These are phyloP conservation scores for Euphorbia lathyris DNA, from an alignment of 345 rosid genomes.

Conservation along the genomic window DNA sequence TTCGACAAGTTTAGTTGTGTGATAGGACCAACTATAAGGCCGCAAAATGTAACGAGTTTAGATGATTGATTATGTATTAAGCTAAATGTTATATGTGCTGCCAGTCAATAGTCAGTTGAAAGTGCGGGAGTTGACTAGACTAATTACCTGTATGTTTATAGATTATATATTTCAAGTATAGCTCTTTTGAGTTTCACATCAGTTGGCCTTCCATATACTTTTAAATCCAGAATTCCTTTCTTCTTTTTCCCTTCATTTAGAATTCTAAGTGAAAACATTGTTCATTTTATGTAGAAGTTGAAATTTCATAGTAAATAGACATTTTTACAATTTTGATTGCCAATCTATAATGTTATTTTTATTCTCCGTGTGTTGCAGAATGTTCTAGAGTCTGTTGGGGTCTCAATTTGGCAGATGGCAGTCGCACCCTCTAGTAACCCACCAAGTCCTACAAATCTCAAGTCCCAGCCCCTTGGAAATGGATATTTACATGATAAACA, in stretches of 20 bases:
- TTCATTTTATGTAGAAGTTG: no score
- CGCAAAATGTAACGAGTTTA: no score
- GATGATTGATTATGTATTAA: no score
- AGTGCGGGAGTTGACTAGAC: not conserved
- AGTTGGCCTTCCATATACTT: not conserved
- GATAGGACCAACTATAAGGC: no score
- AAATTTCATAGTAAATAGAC: no score
- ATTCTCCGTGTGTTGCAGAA: conserved; percentile 38
- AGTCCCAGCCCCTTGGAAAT: conserved; percentile 42
- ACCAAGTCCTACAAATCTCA: conserved; percentile 24
- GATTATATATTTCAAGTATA: not conserved
- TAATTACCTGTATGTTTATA: not conserved
- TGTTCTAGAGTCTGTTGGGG: conserved; percentile 69
- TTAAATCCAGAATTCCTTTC: not conserved
- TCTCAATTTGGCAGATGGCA: conserved; percentile 94
- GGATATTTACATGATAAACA: conserved; percentile 41
- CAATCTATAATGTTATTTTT: no score
- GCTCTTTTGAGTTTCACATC: not conserved
- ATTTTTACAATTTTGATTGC: no score
- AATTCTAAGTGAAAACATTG: not conserved
- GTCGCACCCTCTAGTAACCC: conserved; percentile 40
- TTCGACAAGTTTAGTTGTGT: no score
- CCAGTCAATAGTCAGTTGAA: not conserved
- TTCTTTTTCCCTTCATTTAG: not conserved
- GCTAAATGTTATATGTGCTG: not conserved